Conservation (phyloP, 495 filamentous ascomycete genomes). For the Talaromyces nanjingensis region DNA sequence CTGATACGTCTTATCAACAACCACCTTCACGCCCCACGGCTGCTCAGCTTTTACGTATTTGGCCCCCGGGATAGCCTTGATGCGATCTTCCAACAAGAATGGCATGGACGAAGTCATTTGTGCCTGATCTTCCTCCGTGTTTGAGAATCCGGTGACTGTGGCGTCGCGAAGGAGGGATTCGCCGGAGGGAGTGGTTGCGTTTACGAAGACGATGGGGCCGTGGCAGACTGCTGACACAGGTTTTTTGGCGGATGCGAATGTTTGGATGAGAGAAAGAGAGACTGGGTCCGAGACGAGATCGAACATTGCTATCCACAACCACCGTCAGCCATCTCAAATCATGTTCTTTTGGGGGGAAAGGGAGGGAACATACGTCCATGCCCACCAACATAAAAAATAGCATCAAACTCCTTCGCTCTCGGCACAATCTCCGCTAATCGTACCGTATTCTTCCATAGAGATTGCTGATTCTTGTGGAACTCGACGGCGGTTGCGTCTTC, state of each 20-base stretch:
- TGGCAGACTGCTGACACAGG: slow-evolving; percentile 64
- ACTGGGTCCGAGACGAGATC: slow-evolving; percentile 48
- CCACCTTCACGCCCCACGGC: slow-evolving; percentile 53
- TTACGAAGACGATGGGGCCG: slow-evolving; percentile 54
- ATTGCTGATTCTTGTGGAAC: slow-evolving; percentile 47
- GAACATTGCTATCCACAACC: slow-evolving; percentile 55
- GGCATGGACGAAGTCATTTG: slow-evolving; percentile 47
- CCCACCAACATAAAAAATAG: slow-evolving; percentile 67
- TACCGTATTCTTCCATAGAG: slow-evolving; percentile 57
- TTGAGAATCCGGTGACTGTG: slow-evolving; percentile 60
- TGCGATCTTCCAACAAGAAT: slow-evolving; percentile 55
- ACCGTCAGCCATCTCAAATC: not conserved
- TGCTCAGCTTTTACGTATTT: slow-evolving; percentile 52
- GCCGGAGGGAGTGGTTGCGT: slow-evolving; percentile 47
- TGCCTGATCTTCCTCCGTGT: slow-evolving; percentile 55
- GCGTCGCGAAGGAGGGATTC: slow-evolving; percentile 46
- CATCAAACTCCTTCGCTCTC: slow-evolving; percentile 54
- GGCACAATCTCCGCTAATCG: slow-evolving; percentile 45
- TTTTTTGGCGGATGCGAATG: slow-evolving; percentile 56
- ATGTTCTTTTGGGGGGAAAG: not conserved
- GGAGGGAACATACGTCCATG: slow-evolving; percentile 57
- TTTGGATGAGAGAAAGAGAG: slow-evolving; percentile 48
- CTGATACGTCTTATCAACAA: slow-evolving; percentile 37
- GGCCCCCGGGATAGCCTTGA: slow-evolving; percentile 43
- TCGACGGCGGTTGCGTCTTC: slow-evolving; percentile 41